Percentiles rank a stretch among this genome's conserved stretches.
These are phyloP conservation scores for Xerocomus potaroensis DNA, from an alignment of 768 basidiomycete genomes.

Conservation along the genomic window DNA sequence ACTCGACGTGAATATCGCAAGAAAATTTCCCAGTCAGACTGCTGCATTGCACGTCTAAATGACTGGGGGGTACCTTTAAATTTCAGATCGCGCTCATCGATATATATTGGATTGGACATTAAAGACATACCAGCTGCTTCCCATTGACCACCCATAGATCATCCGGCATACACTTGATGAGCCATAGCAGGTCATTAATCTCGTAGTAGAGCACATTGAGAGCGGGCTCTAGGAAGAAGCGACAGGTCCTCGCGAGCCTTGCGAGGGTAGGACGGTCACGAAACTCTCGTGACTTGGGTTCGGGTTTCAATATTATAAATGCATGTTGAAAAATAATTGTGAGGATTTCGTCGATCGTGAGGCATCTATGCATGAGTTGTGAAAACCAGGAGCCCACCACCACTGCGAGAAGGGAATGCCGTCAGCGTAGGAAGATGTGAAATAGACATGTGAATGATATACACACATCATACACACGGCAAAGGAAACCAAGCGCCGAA, in stretches of 20 bases:
- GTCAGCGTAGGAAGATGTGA: not conserved
- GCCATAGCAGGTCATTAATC: conserved; percentile 28
- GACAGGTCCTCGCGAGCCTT: conserved; percentile 29
- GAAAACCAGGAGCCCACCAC: conserved; percentile 10
- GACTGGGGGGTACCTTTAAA: conserved; percentile 11
- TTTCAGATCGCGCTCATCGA: conserved; percentile 7
- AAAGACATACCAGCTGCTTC: conserved; percentile 25
- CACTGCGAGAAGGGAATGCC: conserved; percentile 4
- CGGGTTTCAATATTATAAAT: conserved; percentile 25
- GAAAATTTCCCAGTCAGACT: conserved; percentile 28
- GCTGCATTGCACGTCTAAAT: conserved; percentile 18
- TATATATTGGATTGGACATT: not conserved
- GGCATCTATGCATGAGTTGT: conserved; percentile 32
- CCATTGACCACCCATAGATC: conserved; percentile 31
- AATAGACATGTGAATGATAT: not conserved
- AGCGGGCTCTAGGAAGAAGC: conserved; percentile 31
- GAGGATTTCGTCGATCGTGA: conserved; percentile 32
- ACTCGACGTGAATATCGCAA: conserved; percentile 27
- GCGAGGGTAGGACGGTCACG: conserved; percentile 30
- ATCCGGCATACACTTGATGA: conserved; percentile 30
- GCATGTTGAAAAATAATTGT: conserved; percentile 30
- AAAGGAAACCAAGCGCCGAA: conserved; percentile 13
- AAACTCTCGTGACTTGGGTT: conserved; percentile 26
- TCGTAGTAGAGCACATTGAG: conserved; percentile 30
- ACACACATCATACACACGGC: conserved; percentile 26